A percentile compares a stretch with the other conserved stretches of the same genome.
Conservation (phyloP, 371 early-diverging fungal genomes). For the Mortierella polycephala region DNA sequence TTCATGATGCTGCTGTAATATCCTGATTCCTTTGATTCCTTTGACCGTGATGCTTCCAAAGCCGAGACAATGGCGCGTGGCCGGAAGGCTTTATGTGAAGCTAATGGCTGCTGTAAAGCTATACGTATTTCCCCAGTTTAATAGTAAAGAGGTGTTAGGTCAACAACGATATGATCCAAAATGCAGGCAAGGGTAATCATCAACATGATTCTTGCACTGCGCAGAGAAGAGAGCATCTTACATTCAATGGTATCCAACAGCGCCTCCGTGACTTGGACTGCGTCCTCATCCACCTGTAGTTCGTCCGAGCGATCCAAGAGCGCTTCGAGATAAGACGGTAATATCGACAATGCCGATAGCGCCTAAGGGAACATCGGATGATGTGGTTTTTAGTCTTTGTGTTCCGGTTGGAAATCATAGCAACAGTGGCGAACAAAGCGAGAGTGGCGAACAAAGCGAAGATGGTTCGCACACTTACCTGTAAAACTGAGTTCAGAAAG, state of each 20-base stretch:
- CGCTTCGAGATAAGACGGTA: slow-evolving; percentile 59
- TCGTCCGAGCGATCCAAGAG: slow-evolving; percentile 60
- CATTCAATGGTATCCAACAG: slow-evolving; percentile 65
- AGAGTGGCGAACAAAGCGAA: slow-evolving; percentile 59
- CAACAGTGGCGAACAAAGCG: slow-evolving; percentile 62
- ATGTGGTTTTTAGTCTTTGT: slow-evolving; percentile 22
- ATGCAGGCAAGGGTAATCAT: slow-evolving; percentile 5
- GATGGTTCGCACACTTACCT: slow-evolving; percentile 68
- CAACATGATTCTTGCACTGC: neutral
- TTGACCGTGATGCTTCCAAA: slow-evolving; percentile 62
- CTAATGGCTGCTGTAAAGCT: slow-evolving; percentile 61
- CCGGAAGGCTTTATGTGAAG: slow-evolving; percentile 59
- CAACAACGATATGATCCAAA: neutral
- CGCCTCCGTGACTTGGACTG: slow-evolving; percentile 69
- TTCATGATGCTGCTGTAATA: slow-evolving; percentile 60
- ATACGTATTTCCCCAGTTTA: neutral
- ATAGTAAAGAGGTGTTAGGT: neutral
- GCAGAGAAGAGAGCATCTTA: neutral
- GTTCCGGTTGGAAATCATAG: slow-evolving; percentile 20
- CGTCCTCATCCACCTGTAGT: slow-evolving; percentile 52
- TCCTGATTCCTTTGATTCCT: slow-evolving; percentile 60
- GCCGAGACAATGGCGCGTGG: slow-evolving; percentile 69
- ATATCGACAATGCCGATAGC: slow-evolving; percentile 61
- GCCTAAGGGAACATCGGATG: slow-evolving; percentile 32
- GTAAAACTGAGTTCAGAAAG: slow-evolving; percentile 92